Percentiles rank a stretch among this genome's conserved stretches.
These are phyloP conservation scores for Salinomyces thailandicus DNA, from an alignment of 2,329 filamentous ascomycete species.

Conservation along the genomic window DNA sequence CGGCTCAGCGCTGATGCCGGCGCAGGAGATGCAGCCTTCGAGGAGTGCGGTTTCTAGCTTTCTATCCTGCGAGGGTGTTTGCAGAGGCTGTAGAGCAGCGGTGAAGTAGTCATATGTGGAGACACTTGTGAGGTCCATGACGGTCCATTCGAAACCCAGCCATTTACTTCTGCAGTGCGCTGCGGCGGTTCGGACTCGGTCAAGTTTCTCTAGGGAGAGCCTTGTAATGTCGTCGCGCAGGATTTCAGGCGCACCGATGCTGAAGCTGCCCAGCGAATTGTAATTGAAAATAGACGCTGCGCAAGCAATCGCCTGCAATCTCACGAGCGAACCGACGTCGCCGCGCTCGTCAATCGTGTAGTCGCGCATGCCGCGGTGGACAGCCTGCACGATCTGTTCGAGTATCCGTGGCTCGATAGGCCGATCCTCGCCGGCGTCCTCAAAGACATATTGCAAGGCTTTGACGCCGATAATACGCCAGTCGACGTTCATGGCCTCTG, in stretches of 20 bases:
- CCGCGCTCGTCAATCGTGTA: slow-evolving; percentile 85
- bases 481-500: slow-evolving; percentile 29
- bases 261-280: not conserved
- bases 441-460: slow-evolving; percentile 26
- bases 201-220: slow-evolving; percentile 78
- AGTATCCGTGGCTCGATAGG: slow-evolving; percentile 6
- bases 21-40: slow-evolving; percentile 59
- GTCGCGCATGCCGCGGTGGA: slow-evolving; percentile 55
- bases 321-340: slow-evolving; percentile 78
- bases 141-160: slow-evolving; percentile 1
- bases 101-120: slow-evolving; percentile 18
- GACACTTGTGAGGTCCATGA: slow-evolving; percentile 15
- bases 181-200: slow-evolving; percentile 65
- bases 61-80: not conserved
- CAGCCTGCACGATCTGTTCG: slow-evolving; percentile 17
- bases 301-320: slow-evolving; percentile 65
- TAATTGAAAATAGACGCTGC: slow-evolving; percentile 28
- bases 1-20: slow-evolving; percentile 67
- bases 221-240: slow-evolving; percentile 39
- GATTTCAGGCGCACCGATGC: not conserved
- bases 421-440: slow-evolving; percentile 1
- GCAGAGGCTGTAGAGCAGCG: slow-evolving; percentile 11
- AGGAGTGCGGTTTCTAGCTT: slow-evolving; percentile 41
- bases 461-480: slow-evolving; percentile 34
- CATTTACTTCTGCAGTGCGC: slow-evolving; percentile 33